Conservation (phyloP, 768 basidiomycete species). For the Termitomyces sp. region DNA sequence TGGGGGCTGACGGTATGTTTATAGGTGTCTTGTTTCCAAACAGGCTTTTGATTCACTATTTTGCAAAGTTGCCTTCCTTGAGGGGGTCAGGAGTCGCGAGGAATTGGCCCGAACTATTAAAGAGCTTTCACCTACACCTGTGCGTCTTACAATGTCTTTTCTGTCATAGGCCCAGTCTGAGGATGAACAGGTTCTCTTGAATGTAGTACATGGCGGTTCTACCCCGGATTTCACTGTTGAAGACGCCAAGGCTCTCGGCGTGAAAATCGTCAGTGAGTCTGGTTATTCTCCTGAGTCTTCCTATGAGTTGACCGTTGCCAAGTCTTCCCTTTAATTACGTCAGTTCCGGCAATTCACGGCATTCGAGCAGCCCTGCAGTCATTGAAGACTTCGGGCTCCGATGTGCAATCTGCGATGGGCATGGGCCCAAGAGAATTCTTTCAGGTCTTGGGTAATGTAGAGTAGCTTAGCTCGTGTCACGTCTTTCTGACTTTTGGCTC, state of each 20-base stretch:
- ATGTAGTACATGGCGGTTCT: slow-evolving; percentile 46
- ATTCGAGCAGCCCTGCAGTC: slow-evolving; percentile 43
- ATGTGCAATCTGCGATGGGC: slow-evolving; percentile 30
- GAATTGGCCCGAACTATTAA: slow-evolving; percentile 34
- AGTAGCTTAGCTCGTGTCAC: not conserved
- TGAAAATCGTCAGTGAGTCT: slow-evolving; percentile 33
- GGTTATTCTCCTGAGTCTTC: not conserved
- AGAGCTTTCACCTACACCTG: slow-evolving; percentile 36
- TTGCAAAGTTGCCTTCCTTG: slow-evolving; percentile 46
- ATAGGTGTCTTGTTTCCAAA: not conserved
- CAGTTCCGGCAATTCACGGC: slow-evolving; percentile 42
- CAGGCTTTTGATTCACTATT: not conserved
- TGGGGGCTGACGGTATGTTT: slow-evolving; percentile 37
- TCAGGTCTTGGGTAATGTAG: slow-evolving; percentile 38
- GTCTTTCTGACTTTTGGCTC: not conserved
- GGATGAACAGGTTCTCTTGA: slow-evolving; percentile 33
- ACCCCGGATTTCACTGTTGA: slow-evolving; percentile 45
- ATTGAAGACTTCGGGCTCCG: slow-evolving; percentile 45
- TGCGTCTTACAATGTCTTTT: slow-evolving; percentile 3
- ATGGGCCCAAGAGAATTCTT: slow-evolving; percentile 52
- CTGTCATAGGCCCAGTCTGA: slow-evolving; percentile 1
- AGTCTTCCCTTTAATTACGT: slow-evolving; percentile 46
- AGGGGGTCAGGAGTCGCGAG: slow-evolving; percentile 44
- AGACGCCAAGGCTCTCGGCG: slow-evolving; percentile 41
- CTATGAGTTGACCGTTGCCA: slow-evolving; percentile 2